Evolutionary conservation across 2,329 filamentous ascomycete genomes (phyloP).

Genomic region (Botryosphaeria dothidea): DNA sequence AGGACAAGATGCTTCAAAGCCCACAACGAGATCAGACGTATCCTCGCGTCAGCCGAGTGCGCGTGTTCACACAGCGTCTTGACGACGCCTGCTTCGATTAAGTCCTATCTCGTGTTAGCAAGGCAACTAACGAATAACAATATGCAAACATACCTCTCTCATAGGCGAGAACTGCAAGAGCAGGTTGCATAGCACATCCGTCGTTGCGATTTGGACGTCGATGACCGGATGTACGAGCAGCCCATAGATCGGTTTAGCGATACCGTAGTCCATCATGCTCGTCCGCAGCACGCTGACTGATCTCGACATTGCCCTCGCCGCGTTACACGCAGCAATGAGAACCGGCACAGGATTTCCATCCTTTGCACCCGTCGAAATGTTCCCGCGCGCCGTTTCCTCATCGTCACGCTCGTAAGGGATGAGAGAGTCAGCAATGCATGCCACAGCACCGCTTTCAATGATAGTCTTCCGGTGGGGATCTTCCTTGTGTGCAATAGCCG

Average conservation of each 20-base stretch:
- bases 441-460: constrained; percentile 77
- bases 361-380: constrained; percentile 38
- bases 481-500: constrained; percentile 77
- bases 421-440: constrained; percentile 82
- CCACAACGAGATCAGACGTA: constrained; percentile 88
- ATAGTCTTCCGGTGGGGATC: constrained; percentile 82
- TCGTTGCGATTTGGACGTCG: constrained; percentile 83
- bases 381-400: constrained; percentile 26
- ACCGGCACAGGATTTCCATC: constrained; percentile 80
- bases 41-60: constrained; percentile 73
- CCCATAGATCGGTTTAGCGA: constrained; percentile 73
- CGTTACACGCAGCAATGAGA: constrained; percentile 81
- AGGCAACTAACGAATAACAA: constrained; percentile 19
- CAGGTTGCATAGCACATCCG: constrained; percentile 80
- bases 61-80: constrained; percentile 80
- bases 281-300: constrained; percentile 84
- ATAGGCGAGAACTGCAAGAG: constrained; percentile 88
- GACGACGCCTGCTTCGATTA: constrained; percentile 73
- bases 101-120: constrained; percentile 52
- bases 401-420: constrained; percentile 48
- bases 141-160: constrained; percentile 67
- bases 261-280: constrained; percentile 80
- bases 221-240: constrained; percentile 74
- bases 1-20: constrained; percentile 88
- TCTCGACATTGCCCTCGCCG: constrained; percentile 77